Evolutionary conservation across 352 stramenopile genomes (phyloP).

Genomic region (Globisporangium solare): DNA sequence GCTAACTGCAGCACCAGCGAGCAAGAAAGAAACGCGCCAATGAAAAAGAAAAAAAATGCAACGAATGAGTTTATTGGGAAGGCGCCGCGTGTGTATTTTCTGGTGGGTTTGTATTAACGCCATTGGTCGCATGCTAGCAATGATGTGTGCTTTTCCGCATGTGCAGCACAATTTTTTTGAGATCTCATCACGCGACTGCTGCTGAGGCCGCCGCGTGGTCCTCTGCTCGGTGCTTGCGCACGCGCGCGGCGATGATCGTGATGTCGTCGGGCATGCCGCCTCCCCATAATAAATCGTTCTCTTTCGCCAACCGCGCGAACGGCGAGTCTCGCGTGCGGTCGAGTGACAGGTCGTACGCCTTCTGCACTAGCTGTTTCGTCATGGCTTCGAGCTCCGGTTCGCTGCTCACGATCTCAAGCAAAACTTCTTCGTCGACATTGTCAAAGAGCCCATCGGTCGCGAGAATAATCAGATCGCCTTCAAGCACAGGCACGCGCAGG

Average conservation of each 20-base stretch:
- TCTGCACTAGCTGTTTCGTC: conserved; percentile 75
- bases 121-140: too few relatives aligned
- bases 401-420: conserved; percentile 65
- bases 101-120: too few relatives aligned
- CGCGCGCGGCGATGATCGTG: conserved; percentile 68
- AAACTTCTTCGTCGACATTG: conserved; percentile 89
- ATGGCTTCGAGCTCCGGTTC: conserved; percentile 65
- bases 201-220: conserved; percentile 21
- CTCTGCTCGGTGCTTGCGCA: conserved; percentile 40
- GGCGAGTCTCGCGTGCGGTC: conserved; percentile 90
- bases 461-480: conserved; percentile 95
- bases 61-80: too few relatives aligned
- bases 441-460: conserved; percentile 97
- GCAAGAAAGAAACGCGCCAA: too few relatives aligned
- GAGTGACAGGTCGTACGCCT: conserved; percentile 90
- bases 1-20: too few relatives aligned
- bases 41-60: too few relatives aligned
- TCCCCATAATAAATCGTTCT: conserved; percentile 97
- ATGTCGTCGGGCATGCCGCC: conserved; percentile 92
- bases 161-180: too few relatives aligned
- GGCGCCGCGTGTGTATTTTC: too few relatives aligned
- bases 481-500: conserved; percentile 90
- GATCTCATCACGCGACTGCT: background rate
- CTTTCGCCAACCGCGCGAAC: conserved; percentile 96
- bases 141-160: too few relatives aligned